Evolutionary conservation across 495 filamentous ascomycete species (phyloP).

Genomic region (Emericellopsis terricola): DNA sequence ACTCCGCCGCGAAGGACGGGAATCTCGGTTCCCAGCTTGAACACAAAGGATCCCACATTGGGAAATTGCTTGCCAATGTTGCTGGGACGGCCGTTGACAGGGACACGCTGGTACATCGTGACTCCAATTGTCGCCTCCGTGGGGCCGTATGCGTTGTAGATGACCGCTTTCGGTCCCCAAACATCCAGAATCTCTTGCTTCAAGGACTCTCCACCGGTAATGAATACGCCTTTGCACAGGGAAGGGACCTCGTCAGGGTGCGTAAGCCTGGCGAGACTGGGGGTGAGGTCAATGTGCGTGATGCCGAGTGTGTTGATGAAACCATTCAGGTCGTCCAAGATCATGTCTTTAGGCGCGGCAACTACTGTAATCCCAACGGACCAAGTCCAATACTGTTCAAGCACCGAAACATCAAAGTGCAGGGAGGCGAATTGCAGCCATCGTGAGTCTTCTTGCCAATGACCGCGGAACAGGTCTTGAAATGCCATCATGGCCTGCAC

Average conservation of each 20-base stretch:
- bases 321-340: conserved; percentile 56
- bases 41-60: conserved; percentile 66
- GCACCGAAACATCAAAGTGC: conserved; percentile 74
- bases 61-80: conserved; percentile 76
- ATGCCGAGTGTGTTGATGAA: conserved; percentile 53
- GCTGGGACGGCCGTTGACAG: conserved; percentile 48
- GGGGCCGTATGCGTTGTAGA: conserved; percentile 70
- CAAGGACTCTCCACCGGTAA: conserved; percentile 55
- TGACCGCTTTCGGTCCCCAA: conserved; percentile 44
- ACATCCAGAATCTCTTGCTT: conserved; percentile 54
- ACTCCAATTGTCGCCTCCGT: conserved; percentile 85
- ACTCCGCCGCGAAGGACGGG: conserved; percentile 62
- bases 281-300: conserved; percentile 74
- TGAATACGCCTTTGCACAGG: conserved; percentile 53
- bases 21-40: conserved; percentile 45
- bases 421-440: conserved; percentile 83
- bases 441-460: conserved; percentile 49
- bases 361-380: conserved; percentile 65
- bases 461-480: conserved; percentile 42
- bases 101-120: conserved; percentile 60
- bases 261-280: conserved; percentile 41
- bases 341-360: conserved; percentile 55
- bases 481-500: conserved; percentile 66
- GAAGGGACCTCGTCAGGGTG: conserved; percentile 50
- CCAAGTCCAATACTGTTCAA: conserved; percentile 87